Percentiles rank a stretch among this genome's conserved stretches.
These are phyloP conservation scores for Microdochium bolleyi DNA, from an alignment of 2,329 filamentous ascomycete genomes.

Conservation along the genomic window DNA sequence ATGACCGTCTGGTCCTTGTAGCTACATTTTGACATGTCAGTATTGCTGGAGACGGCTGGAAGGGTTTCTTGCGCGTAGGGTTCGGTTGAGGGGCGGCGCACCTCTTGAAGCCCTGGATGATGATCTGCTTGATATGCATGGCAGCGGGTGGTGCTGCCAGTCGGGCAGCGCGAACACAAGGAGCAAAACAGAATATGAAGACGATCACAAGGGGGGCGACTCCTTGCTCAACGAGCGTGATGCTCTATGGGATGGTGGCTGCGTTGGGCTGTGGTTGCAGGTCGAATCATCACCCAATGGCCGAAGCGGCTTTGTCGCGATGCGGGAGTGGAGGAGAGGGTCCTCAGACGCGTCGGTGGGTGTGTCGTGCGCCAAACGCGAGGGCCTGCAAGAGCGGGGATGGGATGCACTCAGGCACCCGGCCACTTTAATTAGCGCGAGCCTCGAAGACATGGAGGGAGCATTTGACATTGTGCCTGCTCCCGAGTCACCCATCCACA, in stretches of 20 bases:
- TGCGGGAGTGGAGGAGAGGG: background rate
- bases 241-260: background rate
- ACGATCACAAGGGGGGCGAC: background rate
- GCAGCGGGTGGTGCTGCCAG: slow-evolving; percentile 25
- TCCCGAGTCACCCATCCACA: background rate
- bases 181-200: slow-evolving; percentile 5
- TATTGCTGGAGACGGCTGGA: slow-evolving; percentile 7
- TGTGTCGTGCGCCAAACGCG: background rate
- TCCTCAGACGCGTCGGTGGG: background rate
- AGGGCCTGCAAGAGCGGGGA: background rate
- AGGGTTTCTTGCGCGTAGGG: background rate
- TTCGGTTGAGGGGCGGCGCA: slow-evolving; percentile 22
- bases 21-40: slow-evolving; percentile 38
- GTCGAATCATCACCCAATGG: background rate
- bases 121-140: slow-evolving; percentile 99
- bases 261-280: background rate
- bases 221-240: background rate
- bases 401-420: background rate
- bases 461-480: background rate
- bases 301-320: background rate
- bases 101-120: slow-evolving; percentile 99
- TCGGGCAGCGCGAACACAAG: slow-evolving; percentile 21
- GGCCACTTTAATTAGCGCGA: background rate
- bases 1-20: slow-evolving; percentile 99
- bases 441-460: background rate